Conservation (phyloP, 768 basidiomycete species). For the Leccinellum luteum region DNA sequence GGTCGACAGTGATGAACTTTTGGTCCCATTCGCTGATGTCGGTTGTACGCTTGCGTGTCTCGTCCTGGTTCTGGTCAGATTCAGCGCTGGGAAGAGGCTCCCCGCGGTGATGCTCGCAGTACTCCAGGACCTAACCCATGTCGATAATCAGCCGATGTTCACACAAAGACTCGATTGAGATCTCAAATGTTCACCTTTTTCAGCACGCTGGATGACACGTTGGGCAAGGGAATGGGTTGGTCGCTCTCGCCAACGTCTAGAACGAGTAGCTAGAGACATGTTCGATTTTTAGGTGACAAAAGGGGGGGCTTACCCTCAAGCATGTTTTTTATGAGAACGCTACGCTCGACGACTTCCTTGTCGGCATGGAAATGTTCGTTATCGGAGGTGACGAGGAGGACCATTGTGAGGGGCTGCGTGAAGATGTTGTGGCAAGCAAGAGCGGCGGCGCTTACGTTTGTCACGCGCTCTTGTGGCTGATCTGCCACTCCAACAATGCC, state of each 20-base stretch:
- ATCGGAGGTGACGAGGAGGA: conserved; percentile 90
- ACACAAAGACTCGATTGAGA: conserved; percentile 1
- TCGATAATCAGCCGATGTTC: conserved; percentile 1
- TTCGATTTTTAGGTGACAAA: neutral
- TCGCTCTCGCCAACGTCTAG: conserved; percentile 92
- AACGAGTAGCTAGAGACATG: conserved; percentile 1
- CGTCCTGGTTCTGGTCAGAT: conserved; percentile 79
- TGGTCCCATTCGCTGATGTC: conserved; percentile 99
- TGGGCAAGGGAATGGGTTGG: conserved; percentile 92
- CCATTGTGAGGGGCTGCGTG: conserved; percentile 44
- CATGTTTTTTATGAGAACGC: conserved; percentile 99
- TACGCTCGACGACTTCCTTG: conserved; percentile 92
- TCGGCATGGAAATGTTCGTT: conserved; percentile 93
- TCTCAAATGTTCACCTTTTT: conserved; percentile 64
- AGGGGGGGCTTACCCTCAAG: conserved; percentile 72
- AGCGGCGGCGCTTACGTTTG: neutral
- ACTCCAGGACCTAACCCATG: conserved; percentile 82
- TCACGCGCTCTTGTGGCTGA: conserved; percentile 15
- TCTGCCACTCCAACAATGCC: conserved; percentile 5
- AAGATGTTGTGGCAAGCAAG: conserved; percentile 2
- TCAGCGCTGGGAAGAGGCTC: conserved; percentile 92
- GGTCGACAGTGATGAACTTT: conserved; percentile 97
- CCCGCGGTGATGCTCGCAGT: conserved; percentile 98
- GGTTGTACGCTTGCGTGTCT: conserved; percentile 95
- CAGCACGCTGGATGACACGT: conserved; percentile 88